A percentile compares a stretch with the other conserved stretches of the same genome.
Conservation (phyloP, 257 asterid genomes). For the Solanum tarijense region DNA sequence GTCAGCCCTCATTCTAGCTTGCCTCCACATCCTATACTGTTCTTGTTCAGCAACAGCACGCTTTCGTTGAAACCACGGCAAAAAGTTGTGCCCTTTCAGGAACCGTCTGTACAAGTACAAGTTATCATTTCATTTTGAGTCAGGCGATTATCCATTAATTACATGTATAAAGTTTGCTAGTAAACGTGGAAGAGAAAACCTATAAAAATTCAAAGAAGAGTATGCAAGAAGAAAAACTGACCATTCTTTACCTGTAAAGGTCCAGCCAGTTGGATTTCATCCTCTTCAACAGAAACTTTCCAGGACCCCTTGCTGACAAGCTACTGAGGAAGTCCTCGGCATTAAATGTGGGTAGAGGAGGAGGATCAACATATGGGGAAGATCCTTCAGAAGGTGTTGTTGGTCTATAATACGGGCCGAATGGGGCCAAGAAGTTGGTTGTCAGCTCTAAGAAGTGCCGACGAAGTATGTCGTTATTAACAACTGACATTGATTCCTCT, state of each 20-base stretch:
- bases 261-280: slow-evolving; percentile 96
- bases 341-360: slow-evolving; percentile 72
- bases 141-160: background rate
- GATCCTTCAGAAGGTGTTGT: slow-evolving; percentile 87
- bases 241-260: slow-evolving; percentile 60
- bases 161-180: background rate
- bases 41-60: slow-evolving; percentile 96
- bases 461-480: slow-evolving; percentile 91
- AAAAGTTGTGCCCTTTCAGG: slow-evolving; percentile 80
- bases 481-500: slow-evolving; percentile 99
- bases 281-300: slow-evolving; percentile 80
- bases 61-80: slow-evolving; percentile 87
- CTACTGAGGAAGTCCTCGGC: slow-evolving; percentile 63
- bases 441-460: slow-evolving; percentile 99
- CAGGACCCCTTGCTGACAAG: slow-evolving; percentile 88
- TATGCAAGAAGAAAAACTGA: background rate
- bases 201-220: background rate
- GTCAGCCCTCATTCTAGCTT: slow-evolving; percentile 70
- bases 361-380: slow-evolving; percentile 86
- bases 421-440: slow-evolving; percentile 93
- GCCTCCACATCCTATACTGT: slow-evolving; percentile 78
- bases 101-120: slow-evolving; percentile 53
- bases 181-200: background rate
- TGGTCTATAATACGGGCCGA: slow-evolving; percentile 86
- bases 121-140: background rate